A percentile compares a stretch with the other conserved stretches of the same genome.
Conservation (phyloP, 192 early-diverging fungal species). For the Geranomyces variabilis region DNA sequence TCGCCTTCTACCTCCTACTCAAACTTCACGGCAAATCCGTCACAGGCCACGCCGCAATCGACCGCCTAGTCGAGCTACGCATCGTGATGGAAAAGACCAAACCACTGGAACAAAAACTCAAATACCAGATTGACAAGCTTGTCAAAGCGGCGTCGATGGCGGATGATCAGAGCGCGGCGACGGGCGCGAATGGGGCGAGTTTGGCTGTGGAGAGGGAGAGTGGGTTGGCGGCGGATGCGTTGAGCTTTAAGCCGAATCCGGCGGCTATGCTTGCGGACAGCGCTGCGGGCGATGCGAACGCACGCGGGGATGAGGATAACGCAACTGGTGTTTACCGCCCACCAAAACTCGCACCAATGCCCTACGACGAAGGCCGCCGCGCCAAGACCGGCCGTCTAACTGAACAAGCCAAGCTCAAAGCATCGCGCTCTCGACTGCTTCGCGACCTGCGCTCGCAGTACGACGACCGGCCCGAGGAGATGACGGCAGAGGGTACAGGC, state of each 20-base stretch:
- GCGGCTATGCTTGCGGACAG: conserved; percentile 15
- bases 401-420: conserved; percentile 65
- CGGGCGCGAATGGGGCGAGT: conserved; percentile 20
- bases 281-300: too few species aligned
- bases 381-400: conserved; percentile 68
- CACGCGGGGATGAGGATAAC: conserved; percentile 1
- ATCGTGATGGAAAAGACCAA: conserved; percentile 91
- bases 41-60: conserved; percentile 63
- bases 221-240: conserved; percentile 56
- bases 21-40: conserved; percentile 78
- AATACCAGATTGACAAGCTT: conserved; percentile 97
- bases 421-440: conserved; percentile 80
- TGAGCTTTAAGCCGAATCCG: conserved; percentile 91
- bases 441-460: conserved; percentile 81
- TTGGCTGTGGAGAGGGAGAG: conserved; percentile 7
- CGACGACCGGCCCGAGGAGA: conserved; percentile 83
- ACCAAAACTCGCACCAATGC: conserved; percentile 82
- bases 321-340: conserved; percentile 78
- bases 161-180: conserved; percentile 17
- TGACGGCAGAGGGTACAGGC: conserved; percentile 70
- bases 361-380: conserved; percentile 69
- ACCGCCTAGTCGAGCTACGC: conserved; percentile 75
- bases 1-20: conserved; percentile 73
- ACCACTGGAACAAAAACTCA: conserved; percentile 90
- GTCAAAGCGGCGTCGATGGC: conserved; percentile 57